Percentiles rank a stretch among this genome's conserved stretches.
Evolutionary conservation across 306 rosid genomes (phyloP).

Genomic region (Neltuma alba): DNA sequence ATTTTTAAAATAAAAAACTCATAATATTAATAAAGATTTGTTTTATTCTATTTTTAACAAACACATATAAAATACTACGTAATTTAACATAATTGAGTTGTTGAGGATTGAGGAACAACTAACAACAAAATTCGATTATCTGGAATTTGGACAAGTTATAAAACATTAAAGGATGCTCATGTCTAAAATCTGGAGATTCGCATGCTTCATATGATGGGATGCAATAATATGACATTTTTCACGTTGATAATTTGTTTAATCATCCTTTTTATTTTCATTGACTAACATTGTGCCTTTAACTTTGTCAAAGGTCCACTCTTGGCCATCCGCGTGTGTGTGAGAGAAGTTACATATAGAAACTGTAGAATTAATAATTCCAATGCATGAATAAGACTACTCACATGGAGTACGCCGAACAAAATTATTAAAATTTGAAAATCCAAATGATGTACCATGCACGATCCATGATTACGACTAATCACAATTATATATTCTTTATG

Average conservation of each 20-base stretch:
- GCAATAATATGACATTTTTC: neutral
- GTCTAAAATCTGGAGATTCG: neutral
- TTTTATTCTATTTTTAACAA: neutral
- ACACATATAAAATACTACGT: neutral
- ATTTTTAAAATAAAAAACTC: too few relatives aligned
- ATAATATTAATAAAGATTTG: too few relatives aligned
- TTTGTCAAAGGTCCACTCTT: neutral
- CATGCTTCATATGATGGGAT: too few relatives aligned
- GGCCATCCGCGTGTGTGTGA: neutral
- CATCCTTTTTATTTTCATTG: neutral
- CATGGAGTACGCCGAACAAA: neutral
- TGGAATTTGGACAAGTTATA: neutral
- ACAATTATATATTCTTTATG: constrained; percentile 7
- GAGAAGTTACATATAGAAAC: neutral
- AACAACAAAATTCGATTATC: neutral
- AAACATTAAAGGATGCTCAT: neutral
- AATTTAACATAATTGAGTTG: neutral
- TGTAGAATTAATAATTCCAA: neutral
- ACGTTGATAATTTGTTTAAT: neutral
- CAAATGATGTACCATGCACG: neutral
- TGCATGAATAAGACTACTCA: neutral
- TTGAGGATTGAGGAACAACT: neutral
- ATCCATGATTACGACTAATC: constrained; percentile 13
- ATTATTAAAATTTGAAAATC: neutral
- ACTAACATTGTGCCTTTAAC: neutral